Percentiles rank a stretch among this genome's conserved stretches.
These are phyloP conservation scores for Hygrophoropsis aurantiaca DNA, from an alignment of 768 basidiomycete genomes.

Conservation along the genomic window DNA sequence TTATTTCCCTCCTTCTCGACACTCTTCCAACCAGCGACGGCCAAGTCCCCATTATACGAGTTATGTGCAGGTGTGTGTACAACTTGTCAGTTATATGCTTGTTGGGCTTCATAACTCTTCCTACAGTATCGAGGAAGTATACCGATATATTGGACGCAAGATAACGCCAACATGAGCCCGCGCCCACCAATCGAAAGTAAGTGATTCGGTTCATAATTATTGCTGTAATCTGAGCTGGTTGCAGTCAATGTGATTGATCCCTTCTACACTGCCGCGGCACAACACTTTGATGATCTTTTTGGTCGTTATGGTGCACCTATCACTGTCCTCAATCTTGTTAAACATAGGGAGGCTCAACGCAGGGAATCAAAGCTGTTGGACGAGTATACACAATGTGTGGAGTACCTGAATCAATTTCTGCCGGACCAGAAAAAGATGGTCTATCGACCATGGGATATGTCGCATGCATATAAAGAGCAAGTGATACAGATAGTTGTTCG, in stretches of 20 bases:
- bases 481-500: slow-evolving; percentile 15
- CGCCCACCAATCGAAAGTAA: slow-evolving; percentile 94
- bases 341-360: slow-evolving; percentile 73
- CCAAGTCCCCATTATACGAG: slow-evolving; percentile 90
- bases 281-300: slow-evolving; percentile 91
- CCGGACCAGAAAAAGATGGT: slow-evolving; percentile 84
- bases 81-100: not conserved
- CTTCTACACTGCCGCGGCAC: slow-evolving; percentile 89
- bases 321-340: slow-evolving; percentile 92
- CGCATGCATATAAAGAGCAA: slow-evolving; percentile 91
- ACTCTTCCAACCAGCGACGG: slow-evolving; percentile 41
- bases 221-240: slow-evolving; percentile 6
- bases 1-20: slow-evolving; percentile 61
- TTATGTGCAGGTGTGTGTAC: slow-evolving; percentile 74
- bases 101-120: not conserved
- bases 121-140: slow-evolving; percentile 90
- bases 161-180: slow-evolving; percentile 84
- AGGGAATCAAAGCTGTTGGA: slow-evolving; percentile 88
- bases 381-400: slow-evolving; percentile 90
- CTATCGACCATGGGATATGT: slow-evolving; percentile 97
- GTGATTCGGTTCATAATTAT: slow-evolving; percentile 21
- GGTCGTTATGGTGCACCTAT: slow-evolving; percentile 87
- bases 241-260: slow-evolving; percentile 92
- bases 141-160: slow-evolving; percentile 96
- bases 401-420: slow-evolving; percentile 93